These are phyloP conservation scores for Phytophthora cactorum DNA, from an alignment of 352 stramenopile species.

Conservation along the genomic window DNA sequence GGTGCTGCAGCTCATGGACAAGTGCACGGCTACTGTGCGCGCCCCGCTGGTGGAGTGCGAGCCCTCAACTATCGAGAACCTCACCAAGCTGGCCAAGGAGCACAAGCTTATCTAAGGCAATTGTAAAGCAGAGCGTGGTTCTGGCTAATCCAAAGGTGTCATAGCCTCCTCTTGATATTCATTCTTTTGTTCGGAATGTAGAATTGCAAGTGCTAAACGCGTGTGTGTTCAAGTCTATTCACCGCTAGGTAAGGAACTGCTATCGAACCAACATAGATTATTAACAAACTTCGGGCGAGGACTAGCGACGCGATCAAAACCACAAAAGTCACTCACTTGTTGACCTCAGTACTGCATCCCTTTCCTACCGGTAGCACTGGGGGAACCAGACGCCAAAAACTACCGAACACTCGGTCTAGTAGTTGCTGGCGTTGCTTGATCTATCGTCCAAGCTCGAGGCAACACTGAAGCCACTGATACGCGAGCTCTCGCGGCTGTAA, in stretches of 20 bases:
- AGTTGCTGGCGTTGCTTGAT: conserved; percentile 33
- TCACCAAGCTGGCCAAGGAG: conserved; percentile 70
- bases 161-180: conserved; percentile 6
- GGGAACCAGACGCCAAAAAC: conserved; percentile 29
- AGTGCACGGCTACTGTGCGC: conserved; percentile 79
- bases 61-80: conserved; percentile 64
- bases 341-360: conserved; percentile 25
- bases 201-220: conserved; percentile 7
- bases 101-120: conserved; percentile 75
- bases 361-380: conserved; percentile 18
- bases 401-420: conserved; percentile 33
- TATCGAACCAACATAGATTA: conserved; percentile 33
- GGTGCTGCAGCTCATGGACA: conserved; percentile 87
- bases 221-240: conserved; percentile 4
- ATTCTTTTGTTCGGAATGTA: conserved; percentile 15
- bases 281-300: conserved; percentile 17
- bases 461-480: conserved; percentile 67
- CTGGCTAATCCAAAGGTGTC: conserved; percentile 19
- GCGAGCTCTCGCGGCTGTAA: conserved; percentile 68
- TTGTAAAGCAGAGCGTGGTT: conserved; percentile 13
- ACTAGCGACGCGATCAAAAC: conserved; percentile 25
- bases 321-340: conserved; percentile 32
- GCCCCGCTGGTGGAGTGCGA: conserved; percentile 79
- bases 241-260: conserved; percentile 10
- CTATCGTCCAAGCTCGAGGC: conserved; percentile 40